Conservation (phyloP, 192 early-diverging fungal species). For the Cetraspora pellucida region DNA sequence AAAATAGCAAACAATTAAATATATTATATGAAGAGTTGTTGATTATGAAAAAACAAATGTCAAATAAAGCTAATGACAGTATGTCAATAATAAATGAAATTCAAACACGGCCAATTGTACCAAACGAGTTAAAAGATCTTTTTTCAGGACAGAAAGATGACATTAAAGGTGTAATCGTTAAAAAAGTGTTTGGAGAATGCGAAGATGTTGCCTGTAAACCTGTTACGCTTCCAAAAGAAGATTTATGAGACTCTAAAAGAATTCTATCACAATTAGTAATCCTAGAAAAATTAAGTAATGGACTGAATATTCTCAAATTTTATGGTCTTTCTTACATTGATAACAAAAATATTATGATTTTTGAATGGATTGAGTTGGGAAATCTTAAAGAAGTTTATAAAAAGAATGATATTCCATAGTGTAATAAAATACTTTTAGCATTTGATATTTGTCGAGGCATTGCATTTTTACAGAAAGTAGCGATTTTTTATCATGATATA, state of each 20-base stretch:
- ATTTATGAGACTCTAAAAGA: not conserved
- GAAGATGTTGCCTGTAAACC: conserved; percentile 11
- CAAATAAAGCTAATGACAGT: not conserved
- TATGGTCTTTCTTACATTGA: conserved; percentile 2
- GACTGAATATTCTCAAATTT: conserved; percentile 14
- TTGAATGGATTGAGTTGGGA: conserved; percentile 28
- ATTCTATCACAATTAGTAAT: not conserved
- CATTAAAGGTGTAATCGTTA: not conserved
- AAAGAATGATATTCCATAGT: not conserved
- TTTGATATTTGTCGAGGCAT: conserved; percentile 32
- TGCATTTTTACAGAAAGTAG: not conserved
- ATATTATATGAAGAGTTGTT: too few species aligned
- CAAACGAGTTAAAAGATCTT: not conserved
- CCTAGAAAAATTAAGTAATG: not conserved
- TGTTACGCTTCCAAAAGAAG: not conserved
- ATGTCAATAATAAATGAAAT: too few species aligned
- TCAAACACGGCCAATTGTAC: not conserved
- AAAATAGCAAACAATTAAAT: too few species aligned
- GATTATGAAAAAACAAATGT: too few species aligned
- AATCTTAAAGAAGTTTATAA: conserved; percentile 5
- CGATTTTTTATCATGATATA: conserved; percentile 26
- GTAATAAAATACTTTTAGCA: not conserved
- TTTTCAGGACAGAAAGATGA: not conserved
- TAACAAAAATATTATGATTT: not conserved
- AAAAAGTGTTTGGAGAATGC: not conserved